phyloP scores from a whole-genome alignment of 2,329 filamentous ascomycete species.

The Alternaria tenuissima region DNA sequence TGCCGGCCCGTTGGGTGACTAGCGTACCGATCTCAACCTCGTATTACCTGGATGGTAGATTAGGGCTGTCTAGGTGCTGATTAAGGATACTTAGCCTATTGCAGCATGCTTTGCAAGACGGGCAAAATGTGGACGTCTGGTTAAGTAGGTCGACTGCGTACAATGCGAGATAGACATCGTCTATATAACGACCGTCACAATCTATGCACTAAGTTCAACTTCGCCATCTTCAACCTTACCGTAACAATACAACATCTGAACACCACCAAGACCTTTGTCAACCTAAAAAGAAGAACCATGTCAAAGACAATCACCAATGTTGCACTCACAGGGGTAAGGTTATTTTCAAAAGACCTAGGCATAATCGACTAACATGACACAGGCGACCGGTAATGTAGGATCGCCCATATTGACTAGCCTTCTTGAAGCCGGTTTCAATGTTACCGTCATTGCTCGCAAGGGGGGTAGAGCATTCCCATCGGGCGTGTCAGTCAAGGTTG shows the following conservation, averaged over 20 bases:
- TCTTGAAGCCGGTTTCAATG: background rate
- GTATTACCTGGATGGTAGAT: no score
- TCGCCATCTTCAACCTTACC: no score
- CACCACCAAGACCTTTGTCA: no score
- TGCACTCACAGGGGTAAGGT: background rate
- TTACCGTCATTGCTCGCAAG: background rate
- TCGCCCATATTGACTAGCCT: background rate
- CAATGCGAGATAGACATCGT: background rate
- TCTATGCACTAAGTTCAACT: background rate
- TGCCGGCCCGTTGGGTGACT: background rate
- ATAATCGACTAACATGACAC: background rate
- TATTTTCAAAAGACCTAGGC: no score
- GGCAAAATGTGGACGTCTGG: background rate
- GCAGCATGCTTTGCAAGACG: background rate
- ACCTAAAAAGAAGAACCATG: background rate
- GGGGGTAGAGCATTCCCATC: background rate
- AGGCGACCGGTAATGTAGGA: background rate
- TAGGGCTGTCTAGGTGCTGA: background rate
- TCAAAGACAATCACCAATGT: background rate
- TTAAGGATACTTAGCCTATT: background rate
- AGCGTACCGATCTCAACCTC: background rate
- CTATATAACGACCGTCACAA: background rate
- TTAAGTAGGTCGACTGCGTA: constrained; percentile 35
- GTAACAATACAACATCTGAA: no score
- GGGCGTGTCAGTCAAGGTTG: background rate